A percentile compares a stretch with the other conserved stretches of the same genome.
These are phyloP conservation scores for Triglochin maritima DNA, from an alignment of 106 monocot species.

Conservation along the genomic window DNA sequence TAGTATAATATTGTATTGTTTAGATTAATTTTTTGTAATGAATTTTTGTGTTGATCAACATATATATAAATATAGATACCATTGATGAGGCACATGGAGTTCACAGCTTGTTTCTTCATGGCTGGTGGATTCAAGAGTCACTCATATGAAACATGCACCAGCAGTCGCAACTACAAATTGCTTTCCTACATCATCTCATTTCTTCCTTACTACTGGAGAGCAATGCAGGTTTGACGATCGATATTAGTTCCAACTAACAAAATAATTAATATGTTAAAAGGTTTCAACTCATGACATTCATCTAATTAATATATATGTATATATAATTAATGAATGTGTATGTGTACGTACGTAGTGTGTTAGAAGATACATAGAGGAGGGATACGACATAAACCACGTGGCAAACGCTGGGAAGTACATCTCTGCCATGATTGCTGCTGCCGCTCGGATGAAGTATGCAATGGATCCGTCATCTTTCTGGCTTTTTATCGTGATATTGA, in stretches of 20 bases:
- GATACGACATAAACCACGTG: constrained; percentile 70
- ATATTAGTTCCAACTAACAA: not conserved
- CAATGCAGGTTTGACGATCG: constrained; percentile 51
- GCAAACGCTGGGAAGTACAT: constrained; percentile 90
- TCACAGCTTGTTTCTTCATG: constrained; percentile 79
- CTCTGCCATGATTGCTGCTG: constrained; percentile 87
- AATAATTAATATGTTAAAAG: not conserved
- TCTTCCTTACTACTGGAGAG: constrained; percentile 94
- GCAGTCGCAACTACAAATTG: constrained; percentile 53
- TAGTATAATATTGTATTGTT: too few relatives aligned
- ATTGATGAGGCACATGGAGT: constrained; percentile 80
- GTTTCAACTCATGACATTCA: not conserved
- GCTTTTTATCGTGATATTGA: constrained; percentile 37
- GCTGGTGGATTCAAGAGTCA: constrained; percentile 35
- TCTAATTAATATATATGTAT: too few relatives aligned
- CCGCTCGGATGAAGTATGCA: constrained; percentile 62
- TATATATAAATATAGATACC: constrained; percentile 46
- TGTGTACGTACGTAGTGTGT: constrained; percentile 35
- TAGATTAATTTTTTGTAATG: not conserved
- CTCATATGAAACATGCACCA: constrained; percentile 57
- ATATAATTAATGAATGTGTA: too few relatives aligned
- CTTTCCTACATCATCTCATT: constrained; percentile 74
- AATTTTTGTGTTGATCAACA: not conserved
- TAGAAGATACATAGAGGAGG: constrained; percentile 88
- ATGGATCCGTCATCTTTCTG: constrained; percentile 43